phyloP scores from a whole-genome alignment of 2,329 filamentous ascomycete genomes.

The Fusarium oxysporum region DNA sequence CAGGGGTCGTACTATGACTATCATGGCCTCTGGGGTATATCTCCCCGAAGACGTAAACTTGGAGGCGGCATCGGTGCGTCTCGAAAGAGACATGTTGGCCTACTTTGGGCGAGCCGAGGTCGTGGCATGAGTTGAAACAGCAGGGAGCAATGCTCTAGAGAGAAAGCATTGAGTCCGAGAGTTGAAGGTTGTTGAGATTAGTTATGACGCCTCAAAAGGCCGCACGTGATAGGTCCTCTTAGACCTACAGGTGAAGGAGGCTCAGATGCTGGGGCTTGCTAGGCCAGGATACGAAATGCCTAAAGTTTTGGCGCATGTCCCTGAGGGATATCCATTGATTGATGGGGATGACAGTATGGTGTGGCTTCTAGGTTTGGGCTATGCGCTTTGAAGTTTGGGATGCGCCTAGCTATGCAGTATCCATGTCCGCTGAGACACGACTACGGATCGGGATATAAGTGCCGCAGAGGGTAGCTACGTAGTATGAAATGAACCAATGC shows the following conservation, averaged over 20 bases:
- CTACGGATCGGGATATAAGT: not conserved
- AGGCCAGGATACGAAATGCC: not conserved
- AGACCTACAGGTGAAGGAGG: slow-evolving; percentile 1
- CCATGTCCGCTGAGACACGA: not conserved
- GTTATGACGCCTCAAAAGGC: slow-evolving; percentile 4
- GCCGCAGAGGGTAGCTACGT: not conserved
- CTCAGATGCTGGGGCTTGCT: slow-evolving; percentile 4
- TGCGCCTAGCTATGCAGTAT: not conserved
- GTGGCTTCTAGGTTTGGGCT: slow-evolving; percentile 21
- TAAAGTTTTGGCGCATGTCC: slow-evolving; percentile 11
- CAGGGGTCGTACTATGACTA: slow-evolving; percentile 32
- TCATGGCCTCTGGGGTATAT: slow-evolving; percentile 29
- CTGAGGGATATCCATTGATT: slow-evolving; percentile 12
- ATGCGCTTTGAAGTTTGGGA: not conserved
- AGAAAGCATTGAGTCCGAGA: not conserved
- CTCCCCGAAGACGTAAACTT: slow-evolving; percentile 4
- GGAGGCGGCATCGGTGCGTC: slow-evolving; percentile 12
- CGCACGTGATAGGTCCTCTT: slow-evolving; percentile 1
- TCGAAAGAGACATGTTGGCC: slow-evolving; percentile 23
- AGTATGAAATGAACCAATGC: not conserved
- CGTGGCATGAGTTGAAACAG: slow-evolving; percentile 17
- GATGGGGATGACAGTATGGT: slow-evolving; percentile 6
- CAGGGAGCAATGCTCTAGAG: not conserved
- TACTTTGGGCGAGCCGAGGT: slow-evolving; percentile 1
- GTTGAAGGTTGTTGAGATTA: not conserved